Evolutionary conservation across 2,329 filamentous ascomycete genomes (phyloP).

Genomic region (Diatrype stigma): DNA sequence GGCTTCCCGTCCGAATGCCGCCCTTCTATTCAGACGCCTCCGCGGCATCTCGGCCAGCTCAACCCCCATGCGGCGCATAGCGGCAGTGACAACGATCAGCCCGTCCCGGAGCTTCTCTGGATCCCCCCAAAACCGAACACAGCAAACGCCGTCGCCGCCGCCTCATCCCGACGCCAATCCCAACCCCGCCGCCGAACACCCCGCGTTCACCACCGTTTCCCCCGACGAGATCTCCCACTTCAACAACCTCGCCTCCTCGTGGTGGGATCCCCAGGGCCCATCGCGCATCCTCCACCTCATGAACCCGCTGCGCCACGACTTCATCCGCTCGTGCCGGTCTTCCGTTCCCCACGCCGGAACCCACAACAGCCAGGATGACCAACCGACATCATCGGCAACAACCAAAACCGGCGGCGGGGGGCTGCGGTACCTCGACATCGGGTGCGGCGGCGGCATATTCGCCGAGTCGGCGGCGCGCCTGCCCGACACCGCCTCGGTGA

Average conservation of each 20-base stretch:
- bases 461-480: slow-evolving; percentile 79
- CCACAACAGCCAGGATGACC: no score
- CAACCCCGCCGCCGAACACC: slow-evolving; percentile 7
- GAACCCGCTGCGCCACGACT: slow-evolving; percentile 94
- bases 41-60: neutral
- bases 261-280: slow-evolving; percentile 95
- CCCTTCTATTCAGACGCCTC: slow-evolving; percentile 5
- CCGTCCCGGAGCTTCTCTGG: slow-evolving; percentile 12
- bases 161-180: slow-evolving; percentile 14
- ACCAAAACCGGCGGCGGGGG: slow-evolving; percentile 20
- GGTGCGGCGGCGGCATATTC: slow-evolving; percentile 95
- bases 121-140: slow-evolving; percentile 3
- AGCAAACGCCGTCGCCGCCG: slow-evolving; percentile 9
- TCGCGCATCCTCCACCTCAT: slow-evolving; percentile 93
- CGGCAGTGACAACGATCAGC: neutral
- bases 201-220: slow-evolving; percentile 68
- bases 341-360: slow-evolving; percentile 40
- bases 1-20: slow-evolving; percentile 10
- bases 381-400: no score
- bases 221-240: slow-evolving; percentile 90
- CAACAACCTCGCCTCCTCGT: slow-evolving; percentile 84
- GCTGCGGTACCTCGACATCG: slow-evolving; percentile 80
- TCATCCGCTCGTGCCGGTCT: slow-evolving; percentile 70
- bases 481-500: slow-evolving; percentile 57
- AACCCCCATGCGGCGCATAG: slow-evolving; percentile 1